Conservation (phyloP, 805 yeast genomes). For the Wickerhamiella sorbophila region DNA sequence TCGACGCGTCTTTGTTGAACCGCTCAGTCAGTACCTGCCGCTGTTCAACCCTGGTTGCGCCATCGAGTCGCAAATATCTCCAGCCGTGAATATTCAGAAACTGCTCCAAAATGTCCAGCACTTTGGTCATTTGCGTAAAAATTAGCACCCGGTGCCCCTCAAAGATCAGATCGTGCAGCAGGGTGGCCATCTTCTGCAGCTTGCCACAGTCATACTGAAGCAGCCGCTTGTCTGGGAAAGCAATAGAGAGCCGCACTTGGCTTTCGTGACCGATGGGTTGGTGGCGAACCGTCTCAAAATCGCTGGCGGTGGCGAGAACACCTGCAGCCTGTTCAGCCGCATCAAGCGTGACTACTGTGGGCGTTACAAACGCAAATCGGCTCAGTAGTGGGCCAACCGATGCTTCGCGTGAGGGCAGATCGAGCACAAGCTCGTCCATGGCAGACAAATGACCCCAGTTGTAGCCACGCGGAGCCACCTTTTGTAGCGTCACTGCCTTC, state of each 20-base stretch:
- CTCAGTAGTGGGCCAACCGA: slow-evolving; percentile 41
- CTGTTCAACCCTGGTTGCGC: slow-evolving; percentile 94
- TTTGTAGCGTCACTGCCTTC: slow-evolving; percentile 24
- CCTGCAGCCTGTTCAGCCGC: slow-evolving; percentile 28
- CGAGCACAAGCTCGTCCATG: slow-evolving; percentile 12
- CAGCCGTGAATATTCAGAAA: slow-evolving; percentile 90
- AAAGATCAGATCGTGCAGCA: slow-evolving; percentile 63
- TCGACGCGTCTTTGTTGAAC: slow-evolving; percentile 71
- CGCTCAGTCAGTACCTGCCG: slow-evolving; percentile 88
- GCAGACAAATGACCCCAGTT: slow-evolving; percentile 11
- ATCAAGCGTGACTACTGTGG: slow-evolving; percentile 67
- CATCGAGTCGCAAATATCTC: slow-evolving; percentile 87
- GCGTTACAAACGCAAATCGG: slow-evolving; percentile 76
- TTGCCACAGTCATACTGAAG: slow-evolving; percentile 96
- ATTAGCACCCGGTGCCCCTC: slow-evolving; percentile 89
- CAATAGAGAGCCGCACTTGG: slow-evolving; percentile 77
- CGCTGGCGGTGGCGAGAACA: neutral
- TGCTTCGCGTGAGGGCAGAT: slow-evolving; percentile 23
- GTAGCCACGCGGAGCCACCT: slow-evolving; percentile 6
- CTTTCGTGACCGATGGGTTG: slow-evolving; percentile 57
- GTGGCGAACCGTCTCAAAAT: slow-evolving; percentile 19
- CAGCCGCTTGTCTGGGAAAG: slow-evolving; percentile 89
- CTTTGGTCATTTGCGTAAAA: slow-evolving; percentile 97
- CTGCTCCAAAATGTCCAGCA: slow-evolving; percentile 81
- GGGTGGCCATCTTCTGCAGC: slow-evolving; percentile 64